phyloP scores from a whole-genome alignment of 2,329 filamentous ascomycete species.

The Myriosclerotinia curreyana region DNA sequence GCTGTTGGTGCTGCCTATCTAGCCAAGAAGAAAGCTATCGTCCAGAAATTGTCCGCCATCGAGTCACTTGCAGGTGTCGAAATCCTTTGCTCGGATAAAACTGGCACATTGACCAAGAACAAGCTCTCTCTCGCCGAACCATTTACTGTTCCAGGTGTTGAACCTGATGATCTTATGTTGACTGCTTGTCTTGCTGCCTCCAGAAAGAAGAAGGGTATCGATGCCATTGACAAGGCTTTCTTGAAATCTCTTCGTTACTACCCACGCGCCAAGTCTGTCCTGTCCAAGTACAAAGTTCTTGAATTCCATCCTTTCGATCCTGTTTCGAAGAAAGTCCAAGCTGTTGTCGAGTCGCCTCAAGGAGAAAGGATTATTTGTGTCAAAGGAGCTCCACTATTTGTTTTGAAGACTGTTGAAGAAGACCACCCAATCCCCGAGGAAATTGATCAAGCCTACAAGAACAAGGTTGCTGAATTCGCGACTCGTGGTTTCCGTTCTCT shows the following conservation, averaged over 20 bases:
- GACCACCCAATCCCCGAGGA: conserved; percentile 75
- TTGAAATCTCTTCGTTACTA: conserved; percentile 81
- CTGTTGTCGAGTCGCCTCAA: conserved; percentile 76
- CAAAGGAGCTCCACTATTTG: conserved; percentile 86
- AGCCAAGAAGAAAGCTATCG: conserved; percentile 88
- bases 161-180: conserved; percentile 85
- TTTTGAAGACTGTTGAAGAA: conserved; percentile 82
- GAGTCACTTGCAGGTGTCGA: conserved; percentile 90
- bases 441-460: conserved; percentile 81
- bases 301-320: conserved; percentile 88
- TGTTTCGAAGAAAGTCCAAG: conserved; percentile 88
- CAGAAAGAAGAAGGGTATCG: conserved; percentile 93
- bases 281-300: conserved; percentile 80
- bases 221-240: conserved; percentile 94
- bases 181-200: conserved; percentile 87
- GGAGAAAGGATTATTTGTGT: conserved; percentile 85
- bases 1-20: conserved; percentile 89
- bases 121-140: conserved; percentile 85
- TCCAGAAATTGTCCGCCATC: conserved; percentile 88
- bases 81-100: conserved; percentile 94
- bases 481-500: conserved; percentile 92
- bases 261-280: conserved; percentile 74
- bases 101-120: conserved; percentile 90
- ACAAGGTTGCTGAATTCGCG: conserved; percentile 87
- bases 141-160: conserved; percentile 77